phyloP scores from a whole-genome alignment of 1,284 basidiomycete genomes.

The Ceratobasidium sp. region DNA sequence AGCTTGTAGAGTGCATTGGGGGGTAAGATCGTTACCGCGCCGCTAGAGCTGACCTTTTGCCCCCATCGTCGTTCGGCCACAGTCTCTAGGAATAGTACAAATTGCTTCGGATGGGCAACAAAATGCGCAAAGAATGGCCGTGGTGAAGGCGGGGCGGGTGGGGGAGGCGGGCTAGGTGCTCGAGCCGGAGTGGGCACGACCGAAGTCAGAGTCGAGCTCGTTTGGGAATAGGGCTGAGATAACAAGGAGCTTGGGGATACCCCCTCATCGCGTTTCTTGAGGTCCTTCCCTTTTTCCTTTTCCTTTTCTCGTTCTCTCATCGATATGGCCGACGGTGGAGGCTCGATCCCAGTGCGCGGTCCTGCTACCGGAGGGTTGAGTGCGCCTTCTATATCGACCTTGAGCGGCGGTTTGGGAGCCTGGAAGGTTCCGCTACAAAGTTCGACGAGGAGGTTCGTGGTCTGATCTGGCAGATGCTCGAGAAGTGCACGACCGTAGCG shows the following conservation, averaged over 20 bases:
- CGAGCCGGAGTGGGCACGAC: conserved; percentile 53
- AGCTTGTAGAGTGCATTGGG: conserved; percentile 5
- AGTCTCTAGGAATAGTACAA: conserved; percentile 90
- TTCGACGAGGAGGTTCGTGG: conserved; percentile 91
- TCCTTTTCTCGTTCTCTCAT: conserved; percentile 31
- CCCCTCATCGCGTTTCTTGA: conserved; percentile 26
- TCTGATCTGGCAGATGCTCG: conserved; percentile 84
- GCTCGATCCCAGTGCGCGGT: conserved; percentile 24
- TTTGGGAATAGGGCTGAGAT: conserved; percentile 16
- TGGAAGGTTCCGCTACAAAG: conserved; percentile 79
- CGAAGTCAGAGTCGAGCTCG: conserved; percentile 26
- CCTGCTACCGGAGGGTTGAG: conserved; percentile 56
- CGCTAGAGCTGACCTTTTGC: conserved; percentile 71
- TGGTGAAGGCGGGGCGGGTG: conserved; percentile 73
- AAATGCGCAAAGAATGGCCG: conserved; percentile 94
- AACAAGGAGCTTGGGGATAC: conserved; percentile 17
- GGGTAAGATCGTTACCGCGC: conserved; percentile 26
- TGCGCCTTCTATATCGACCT: conserved; percentile 65
- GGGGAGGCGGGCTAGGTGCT: conserved; percentile 54
- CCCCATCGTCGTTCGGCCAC: conserved; percentile 87
- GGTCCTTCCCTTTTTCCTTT: conserved; percentile 20
- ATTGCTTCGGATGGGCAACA: conserved; percentile 87
- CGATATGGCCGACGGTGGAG: conserved; percentile 2
- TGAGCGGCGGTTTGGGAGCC: conserved; percentile 61
- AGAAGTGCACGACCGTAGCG: conserved; percentile 89